phyloP scores from a whole-genome alignment of 208 protist species.

The Strigomonas galati region DNA sequence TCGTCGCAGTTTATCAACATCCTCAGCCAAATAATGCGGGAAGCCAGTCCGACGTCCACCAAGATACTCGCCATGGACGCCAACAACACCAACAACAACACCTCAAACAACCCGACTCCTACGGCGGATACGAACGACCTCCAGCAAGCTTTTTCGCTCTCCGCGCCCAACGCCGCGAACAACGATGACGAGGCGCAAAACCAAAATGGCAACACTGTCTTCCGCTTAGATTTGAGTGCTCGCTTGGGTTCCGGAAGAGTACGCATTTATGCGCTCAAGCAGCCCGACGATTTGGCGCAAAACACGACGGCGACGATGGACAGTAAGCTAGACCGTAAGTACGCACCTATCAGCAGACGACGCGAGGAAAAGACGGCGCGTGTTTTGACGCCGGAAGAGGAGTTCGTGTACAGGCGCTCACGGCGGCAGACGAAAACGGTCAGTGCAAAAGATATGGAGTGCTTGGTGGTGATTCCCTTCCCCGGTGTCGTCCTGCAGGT shows the following conservation, averaged over 20 bases:
- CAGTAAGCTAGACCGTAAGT: background rate
- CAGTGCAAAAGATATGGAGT: conserved; percentile 25
- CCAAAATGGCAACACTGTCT: background rate
- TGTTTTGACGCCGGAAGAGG: conserved; percentile 12
- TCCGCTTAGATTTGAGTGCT: conserved; percentile 30
- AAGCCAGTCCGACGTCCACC: conserved; percentile 16
- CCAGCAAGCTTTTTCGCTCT: too few relatives aligned
- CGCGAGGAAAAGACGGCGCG: conserved; percentile 7
- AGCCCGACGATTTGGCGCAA: background rate
- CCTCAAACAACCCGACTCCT: background rate
- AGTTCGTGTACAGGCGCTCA: background rate
- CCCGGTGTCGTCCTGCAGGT: conserved; percentile 39
- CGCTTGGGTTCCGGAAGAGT: conserved; percentile 32
- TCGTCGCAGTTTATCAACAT: conserved; percentile 69
- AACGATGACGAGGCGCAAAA: background rate
- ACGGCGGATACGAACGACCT: too few relatives aligned
- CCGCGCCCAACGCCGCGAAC: background rate
- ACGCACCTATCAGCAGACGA: background rate
- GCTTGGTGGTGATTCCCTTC: conserved; percentile 56
- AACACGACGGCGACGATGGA: background rate
- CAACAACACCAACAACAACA: background rate
- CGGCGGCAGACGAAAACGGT: background rate
- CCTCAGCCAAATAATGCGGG: conserved; percentile 47
- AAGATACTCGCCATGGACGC: background rate
- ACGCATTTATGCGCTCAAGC: conserved; percentile 26